These are phyloP conservation scores for Mycena vitilis DNA, from an alignment of 768 basidiomycete species.

Conservation along the genomic window DNA sequence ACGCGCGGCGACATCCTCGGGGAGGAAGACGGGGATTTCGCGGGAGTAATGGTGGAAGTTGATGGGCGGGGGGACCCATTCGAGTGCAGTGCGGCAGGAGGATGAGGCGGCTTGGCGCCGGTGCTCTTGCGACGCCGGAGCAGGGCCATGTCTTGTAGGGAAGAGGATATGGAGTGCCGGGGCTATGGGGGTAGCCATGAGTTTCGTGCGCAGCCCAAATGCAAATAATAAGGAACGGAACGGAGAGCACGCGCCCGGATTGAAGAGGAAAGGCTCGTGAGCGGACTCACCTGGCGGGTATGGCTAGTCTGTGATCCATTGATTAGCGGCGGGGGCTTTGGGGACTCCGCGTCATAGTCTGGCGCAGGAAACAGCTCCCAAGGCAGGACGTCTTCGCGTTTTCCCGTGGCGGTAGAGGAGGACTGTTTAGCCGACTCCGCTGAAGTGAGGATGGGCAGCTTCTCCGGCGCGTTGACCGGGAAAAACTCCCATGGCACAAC, in stretches of 20 bases:
- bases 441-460: conserved; percentile 8
- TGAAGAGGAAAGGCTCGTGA: conserved; percentile 13
- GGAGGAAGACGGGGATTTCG: conserved; percentile 24
- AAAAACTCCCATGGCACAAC: conserved; percentile 44
- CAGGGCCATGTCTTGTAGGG: conserved; percentile 39
- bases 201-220: conserved; percentile 1
- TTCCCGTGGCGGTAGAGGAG: conserved; percentile 37
- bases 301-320: conserved; percentile 33
- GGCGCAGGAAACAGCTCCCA: conserved; percentile 51
- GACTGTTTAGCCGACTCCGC: conserved; percentile 16
- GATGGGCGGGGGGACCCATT: conserved; percentile 20
- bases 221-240: background rate
- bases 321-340: conserved; percentile 20
- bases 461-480: conserved; percentile 34
- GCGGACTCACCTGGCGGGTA: conserved; percentile 27
- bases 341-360: conserved; percentile 36
- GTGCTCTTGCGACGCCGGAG: conserved; percentile 50
- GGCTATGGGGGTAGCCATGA: conserved; percentile 21
- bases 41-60: conserved; percentile 16
- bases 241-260: background rate
- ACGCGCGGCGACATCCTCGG: conserved; percentile 28
- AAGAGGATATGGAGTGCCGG: conserved; percentile 23
- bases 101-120: conserved; percentile 38
- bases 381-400: conserved; percentile 47
- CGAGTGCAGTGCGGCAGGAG: conserved; percentile 30